phyloP scores from a whole-genome alignment of 495 filamentous ascomycete species.

The Amphirosellinia nigrospora region DNA sequence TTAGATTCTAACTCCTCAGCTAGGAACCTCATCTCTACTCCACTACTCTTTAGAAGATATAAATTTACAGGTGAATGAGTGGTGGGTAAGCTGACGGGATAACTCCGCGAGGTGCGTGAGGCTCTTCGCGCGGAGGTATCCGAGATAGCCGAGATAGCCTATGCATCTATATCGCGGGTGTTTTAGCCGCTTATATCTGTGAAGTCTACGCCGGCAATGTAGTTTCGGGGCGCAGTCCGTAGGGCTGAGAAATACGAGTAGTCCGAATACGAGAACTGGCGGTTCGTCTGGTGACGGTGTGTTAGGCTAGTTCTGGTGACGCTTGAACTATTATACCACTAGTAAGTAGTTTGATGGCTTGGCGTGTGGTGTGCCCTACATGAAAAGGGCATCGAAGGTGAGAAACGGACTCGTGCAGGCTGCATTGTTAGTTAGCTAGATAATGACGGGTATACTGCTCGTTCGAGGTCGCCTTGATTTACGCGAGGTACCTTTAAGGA shows the following conservation, averaged over 20 bases:
- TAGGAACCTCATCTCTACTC: background rate
- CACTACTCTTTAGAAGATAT: too few relatives aligned
- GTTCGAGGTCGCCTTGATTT: too few relatives aligned
- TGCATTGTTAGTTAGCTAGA: too few relatives aligned
- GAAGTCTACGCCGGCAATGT: background rate
- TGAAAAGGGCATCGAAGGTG: too few relatives aligned
- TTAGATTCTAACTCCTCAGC: background rate
- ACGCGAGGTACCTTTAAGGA: too few relatives aligned
- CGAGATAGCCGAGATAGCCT: slow-evolving; percentile 4
- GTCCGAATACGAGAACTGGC: too few relatives aligned
- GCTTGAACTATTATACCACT: too few relatives aligned
- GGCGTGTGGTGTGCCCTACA: too few relatives aligned
- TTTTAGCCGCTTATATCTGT: background rate
- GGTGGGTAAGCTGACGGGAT: background rate
- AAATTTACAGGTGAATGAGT: background rate
- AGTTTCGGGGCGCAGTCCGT: background rate
- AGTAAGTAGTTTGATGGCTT: too few relatives aligned
- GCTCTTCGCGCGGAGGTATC: background rate
- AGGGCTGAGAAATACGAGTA: background rate
- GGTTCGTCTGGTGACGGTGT: too few relatives aligned
- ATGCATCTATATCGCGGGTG: background rate
- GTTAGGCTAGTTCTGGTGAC: too few relatives aligned
- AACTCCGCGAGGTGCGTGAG: background rate
- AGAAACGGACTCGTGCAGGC: too few relatives aligned
- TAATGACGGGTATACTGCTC: slow-evolving; percentile 22